phyloP scores from a whole-genome alignment of 768 basidiomycete genomes.

The Mrakia blollopis region DNA sequence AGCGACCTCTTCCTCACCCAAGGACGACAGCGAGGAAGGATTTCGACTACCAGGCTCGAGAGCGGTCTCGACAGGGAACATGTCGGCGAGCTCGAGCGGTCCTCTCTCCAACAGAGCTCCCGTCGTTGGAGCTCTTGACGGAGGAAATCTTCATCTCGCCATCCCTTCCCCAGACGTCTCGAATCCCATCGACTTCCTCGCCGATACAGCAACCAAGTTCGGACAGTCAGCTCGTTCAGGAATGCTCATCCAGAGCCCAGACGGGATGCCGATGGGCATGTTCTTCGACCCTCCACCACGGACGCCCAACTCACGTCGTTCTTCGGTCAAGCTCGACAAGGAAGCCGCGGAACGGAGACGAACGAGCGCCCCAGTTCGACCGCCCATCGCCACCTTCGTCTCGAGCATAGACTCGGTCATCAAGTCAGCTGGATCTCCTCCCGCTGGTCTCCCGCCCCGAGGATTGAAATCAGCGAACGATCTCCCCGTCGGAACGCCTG shows the following conservation, averaged over 20 bases:
- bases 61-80: not conserved
- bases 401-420: constrained; percentile 21
- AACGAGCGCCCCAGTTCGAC: not conserved
- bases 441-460: not conserved
- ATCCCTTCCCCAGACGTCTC: constrained; percentile 11
- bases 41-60: not conserved
- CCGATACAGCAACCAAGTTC: constrained; percentile 56
- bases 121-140: constrained; percentile 16
- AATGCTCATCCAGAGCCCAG: constrained; percentile 82
- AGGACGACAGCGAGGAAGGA: not conserved
- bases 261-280: constrained; percentile 90
- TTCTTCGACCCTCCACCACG: constrained; percentile 72
- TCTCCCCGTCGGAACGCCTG: constrained; percentile 1
- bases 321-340: constrained; percentile 8
- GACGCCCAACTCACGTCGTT: constrained; percentile 21
- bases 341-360: constrained; percentile 22
- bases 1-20: not conserved
- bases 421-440: constrained; percentile 17
- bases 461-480: not conserved
- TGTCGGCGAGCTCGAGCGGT: not conserved
- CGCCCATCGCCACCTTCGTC: constrained; percentile 26
- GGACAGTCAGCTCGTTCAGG: constrained; percentile 77
- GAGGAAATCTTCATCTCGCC: constrained; percentile 17
- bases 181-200: constrained; percentile 61
- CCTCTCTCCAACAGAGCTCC: not conserved